Evolutionary conservation across 345 rosid genomes (phyloP).

Genomic region (Heritiera fomes): DNA sequence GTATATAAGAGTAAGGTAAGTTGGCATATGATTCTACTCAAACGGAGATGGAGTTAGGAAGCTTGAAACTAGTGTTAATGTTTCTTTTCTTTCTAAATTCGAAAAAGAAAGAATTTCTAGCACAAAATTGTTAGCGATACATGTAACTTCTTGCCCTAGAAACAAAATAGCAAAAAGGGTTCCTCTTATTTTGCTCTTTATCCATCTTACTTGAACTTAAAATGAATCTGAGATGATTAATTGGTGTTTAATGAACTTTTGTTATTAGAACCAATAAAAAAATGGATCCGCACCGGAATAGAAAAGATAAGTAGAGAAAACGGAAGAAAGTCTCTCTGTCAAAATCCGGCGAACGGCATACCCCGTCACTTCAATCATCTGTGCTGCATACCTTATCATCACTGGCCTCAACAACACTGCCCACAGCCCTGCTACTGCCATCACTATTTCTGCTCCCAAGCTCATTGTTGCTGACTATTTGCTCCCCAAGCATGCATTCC

Average conservation of each 20-base stretch:
- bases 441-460: slow-evolving; percentile 35
- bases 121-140: background rate
- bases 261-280: background rate
- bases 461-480: slow-evolving; percentile 22
- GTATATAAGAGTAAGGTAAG: too few relatives aligned
- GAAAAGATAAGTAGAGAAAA: slow-evolving; percentile 26
- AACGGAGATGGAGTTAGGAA: background rate
- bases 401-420: slow-evolving; percentile 36
- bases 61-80: background rate
- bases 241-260: background rate
- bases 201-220: background rate
- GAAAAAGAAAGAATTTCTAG: background rate
- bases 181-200: background rate
- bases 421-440: slow-evolving; percentile 43
- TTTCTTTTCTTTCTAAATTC: background rate
- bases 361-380: slow-evolving; percentile 32
- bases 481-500: slow-evolving; percentile 4
- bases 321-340: slow-evolving; percentile 17
- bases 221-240: background rate
- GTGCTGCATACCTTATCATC: slow-evolving; percentile 37
- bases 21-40: too few relatives aligned
- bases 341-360: slow-evolving; percentile 14
- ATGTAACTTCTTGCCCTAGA: background rate
- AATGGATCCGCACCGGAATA: background rate
- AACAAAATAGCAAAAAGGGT: background rate